Base-by-base conservation (phyloP, 2,329 filamentous ascomycete species). In the Leptodontidium sp. region DNA sequence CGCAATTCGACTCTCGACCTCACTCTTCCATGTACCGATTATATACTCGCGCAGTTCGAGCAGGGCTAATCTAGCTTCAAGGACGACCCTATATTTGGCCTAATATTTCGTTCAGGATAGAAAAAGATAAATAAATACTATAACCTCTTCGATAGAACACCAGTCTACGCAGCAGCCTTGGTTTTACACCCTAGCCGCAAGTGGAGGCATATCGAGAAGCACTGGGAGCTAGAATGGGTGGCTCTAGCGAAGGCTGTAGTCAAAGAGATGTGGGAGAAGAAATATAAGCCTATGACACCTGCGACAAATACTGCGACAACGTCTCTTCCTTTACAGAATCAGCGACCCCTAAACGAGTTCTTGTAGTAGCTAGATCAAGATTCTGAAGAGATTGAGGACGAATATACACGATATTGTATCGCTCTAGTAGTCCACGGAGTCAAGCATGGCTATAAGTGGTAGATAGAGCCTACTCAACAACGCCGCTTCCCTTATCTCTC, bases 111-210 rank as follows among this genome's bases (percentile, higher is more conserved):
- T 8, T 45, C 2, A 45, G 6, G 14, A 45, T 45, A 17, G 40
- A 45, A 45, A 45, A 45, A 45, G 40, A 45, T 45, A 45, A 45
- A 45, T 45, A 45, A 45, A 45, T 45, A 45, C 14, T 45, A 45
- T 45, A 45, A 45, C 6, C 15, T 45, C 9, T 45, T 45, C 2
- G 2, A 45, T 45, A 45, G 6, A 45, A 45, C 11, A 35, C 32
- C 1, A 1, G 1, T 35, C 1, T 35, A 35, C 9, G 32, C 1
- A 5, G 9, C 1, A 35, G 1, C 32, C 9, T 35, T 35, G 9
- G 32, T 35, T 35, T 35, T 35, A 35, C 32, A 9, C 32, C 9
- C 1, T 35, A 35, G 9, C 32, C 32, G 32, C 1, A 35, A 35
- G 1, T 9, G 1, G 32, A 35, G 9, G 40, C 40, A 45, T 7